phyloP scores from a whole-genome alignment of 2,329 filamentous ascomycete species.

The Aspergillus hortae region DNA sequence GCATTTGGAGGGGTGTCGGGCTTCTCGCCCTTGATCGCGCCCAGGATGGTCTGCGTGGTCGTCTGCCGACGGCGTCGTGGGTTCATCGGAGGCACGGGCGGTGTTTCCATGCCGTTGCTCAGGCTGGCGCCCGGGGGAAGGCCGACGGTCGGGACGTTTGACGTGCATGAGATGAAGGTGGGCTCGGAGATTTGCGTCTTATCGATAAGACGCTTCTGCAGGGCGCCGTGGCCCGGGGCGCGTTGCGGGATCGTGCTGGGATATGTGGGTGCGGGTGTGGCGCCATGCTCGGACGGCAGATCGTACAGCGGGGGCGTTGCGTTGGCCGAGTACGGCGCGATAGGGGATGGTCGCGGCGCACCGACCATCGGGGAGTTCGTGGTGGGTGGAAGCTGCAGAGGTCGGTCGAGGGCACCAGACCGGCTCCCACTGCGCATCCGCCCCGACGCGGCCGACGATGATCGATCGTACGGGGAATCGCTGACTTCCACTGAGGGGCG shows the following conservation, averaged over 20 bases:
- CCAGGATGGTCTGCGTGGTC: conserved; percentile 40
- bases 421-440: conserved; percentile 39
- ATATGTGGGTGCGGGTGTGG: conserved; percentile 26
- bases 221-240: conserved; percentile 24
- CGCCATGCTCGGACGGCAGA: conserved; percentile 42
- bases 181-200: conserved; percentile 64
- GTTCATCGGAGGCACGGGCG: conserved; percentile 59
- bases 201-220: conserved; percentile 56
- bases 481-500: conserved; percentile 35
- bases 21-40: conserved; percentile 36
- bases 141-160: conserved; percentile 56
- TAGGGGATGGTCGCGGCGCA: conserved; percentile 42
- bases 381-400: conserved; percentile 25
- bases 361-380: conserved; percentile 35
- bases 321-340: conserved; percentile 49
- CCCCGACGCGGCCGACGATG: conserved; percentile 37
- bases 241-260: conserved; percentile 25
- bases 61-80: conserved; percentile 53
- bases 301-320: conserved; percentile 53
- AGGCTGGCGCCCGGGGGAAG: conserved; percentile 55
- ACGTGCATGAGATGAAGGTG: conserved; percentile 50
- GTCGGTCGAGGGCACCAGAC: conserved; percentile 32
- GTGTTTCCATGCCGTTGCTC: conserved; percentile 50
- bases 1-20: conserved; percentile 24
- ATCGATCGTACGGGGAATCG: conserved; percentile 33